These are phyloP conservation scores for Quercus alba DNA, from an alignment of 306 rosid genomes.

Conservation along the genomic window DNA sequence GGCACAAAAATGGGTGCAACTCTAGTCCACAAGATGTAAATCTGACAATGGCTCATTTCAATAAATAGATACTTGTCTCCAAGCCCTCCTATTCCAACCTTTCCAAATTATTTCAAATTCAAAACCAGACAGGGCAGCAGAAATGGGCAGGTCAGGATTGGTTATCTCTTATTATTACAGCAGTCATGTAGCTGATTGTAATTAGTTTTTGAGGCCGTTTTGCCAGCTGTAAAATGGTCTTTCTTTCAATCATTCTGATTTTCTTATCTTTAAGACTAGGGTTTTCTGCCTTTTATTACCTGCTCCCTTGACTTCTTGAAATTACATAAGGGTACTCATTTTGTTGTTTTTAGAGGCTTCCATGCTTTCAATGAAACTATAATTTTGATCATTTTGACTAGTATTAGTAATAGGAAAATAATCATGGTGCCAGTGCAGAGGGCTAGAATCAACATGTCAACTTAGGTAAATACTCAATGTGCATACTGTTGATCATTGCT, in stretches of 20 bases:
- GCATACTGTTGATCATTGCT: conserved; percentile 4
- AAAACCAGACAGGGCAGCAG: background rate
- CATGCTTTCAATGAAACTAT: background rate
- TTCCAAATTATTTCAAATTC: background rate
- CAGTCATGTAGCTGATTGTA: background rate
- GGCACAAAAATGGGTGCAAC: too few species aligned
- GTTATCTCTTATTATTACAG: background rate
- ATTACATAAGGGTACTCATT: background rate
- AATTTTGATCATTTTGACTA: background rate
- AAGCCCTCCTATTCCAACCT: background rate
- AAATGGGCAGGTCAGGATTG: background rate
- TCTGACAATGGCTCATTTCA: background rate
- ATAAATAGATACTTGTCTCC: background rate
- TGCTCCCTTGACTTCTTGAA: background rate
- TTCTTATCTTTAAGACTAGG: background rate
- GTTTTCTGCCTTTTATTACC: background rate
- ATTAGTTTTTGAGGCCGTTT: background rate
- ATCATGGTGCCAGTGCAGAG: background rate
- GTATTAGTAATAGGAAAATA: background rate
- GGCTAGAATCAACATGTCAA: background rate
- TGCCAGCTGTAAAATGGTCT: background rate
- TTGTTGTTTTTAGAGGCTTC: background rate
- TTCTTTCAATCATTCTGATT: background rate
- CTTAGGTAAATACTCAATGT: conserved; percentile 1
- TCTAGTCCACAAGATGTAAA: too few species aligned